A percentile compares a stretch with the other conserved stretches of the same genome.
Evolutionary conservation across 495 filamentous ascomycete species (phyloP).

Genomic region (Saxophila tyrrhenica): DNA sequence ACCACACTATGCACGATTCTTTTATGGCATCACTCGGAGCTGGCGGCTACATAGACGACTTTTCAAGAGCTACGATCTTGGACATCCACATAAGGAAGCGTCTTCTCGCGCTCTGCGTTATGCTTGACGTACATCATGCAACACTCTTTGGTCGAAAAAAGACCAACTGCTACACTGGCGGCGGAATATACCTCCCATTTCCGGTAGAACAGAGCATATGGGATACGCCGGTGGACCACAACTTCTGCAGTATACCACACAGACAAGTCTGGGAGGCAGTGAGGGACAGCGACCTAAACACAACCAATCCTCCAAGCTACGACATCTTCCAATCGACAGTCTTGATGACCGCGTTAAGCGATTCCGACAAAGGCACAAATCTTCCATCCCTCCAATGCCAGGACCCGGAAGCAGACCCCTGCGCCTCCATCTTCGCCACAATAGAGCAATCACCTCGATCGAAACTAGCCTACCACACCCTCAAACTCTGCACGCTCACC

Average conservation of each 20-base stretch:
- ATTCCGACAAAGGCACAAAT: too few relatives aligned
- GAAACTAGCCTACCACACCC: slow-evolving; percentile 14
- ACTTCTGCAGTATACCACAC: background rate
- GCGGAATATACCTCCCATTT: background rate
- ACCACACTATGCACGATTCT: background rate
- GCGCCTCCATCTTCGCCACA: slow-evolving; percentile 2
- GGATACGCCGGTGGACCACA: background rate
- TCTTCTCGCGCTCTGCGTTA: slow-evolving; percentile 24
- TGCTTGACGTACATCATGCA: slow-evolving; percentile 27
- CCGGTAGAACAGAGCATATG: background rate
- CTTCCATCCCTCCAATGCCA: background rate
- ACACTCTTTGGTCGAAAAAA: slow-evolving; percentile 21
- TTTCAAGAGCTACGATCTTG: background rate
- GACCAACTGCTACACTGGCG: background rate
- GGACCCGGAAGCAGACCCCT: background rate
- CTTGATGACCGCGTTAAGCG: slow-evolving; percentile 19
- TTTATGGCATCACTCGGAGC: background rate
- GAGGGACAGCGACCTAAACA: background rate
- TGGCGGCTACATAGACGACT: background rate
- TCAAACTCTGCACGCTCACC: slow-evolving; percentile 23
- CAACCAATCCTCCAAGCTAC: background rate
- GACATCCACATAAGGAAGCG: slow-evolving; percentile 14
- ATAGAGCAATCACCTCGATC: slow-evolving; percentile 13
- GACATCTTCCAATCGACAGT: slow-evolving; percentile 27
- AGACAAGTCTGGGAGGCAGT: slow-evolving; percentile 10